Evolutionary conservation across 768 basidiomycete species (phyloP), one percentile per base, ranked within the genome.

Genomic region (Auricularia sp.): DNA sequence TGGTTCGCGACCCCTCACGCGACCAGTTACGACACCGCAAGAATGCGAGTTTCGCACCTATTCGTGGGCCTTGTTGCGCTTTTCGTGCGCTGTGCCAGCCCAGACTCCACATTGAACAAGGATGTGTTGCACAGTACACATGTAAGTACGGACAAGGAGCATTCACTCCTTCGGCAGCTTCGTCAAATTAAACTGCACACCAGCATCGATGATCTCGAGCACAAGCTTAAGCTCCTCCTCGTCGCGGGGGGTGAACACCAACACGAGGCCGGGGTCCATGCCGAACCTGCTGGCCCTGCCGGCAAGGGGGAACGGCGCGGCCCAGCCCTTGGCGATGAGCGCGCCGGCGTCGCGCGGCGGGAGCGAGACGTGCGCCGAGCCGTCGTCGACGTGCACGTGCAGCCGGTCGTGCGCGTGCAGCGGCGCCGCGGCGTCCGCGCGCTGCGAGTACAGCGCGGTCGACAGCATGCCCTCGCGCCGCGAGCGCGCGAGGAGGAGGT

Each of bases 221-320:
- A 65, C 65, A 62, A 62, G 51, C 11, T 24, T 18, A n/a, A 62
- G 61, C 39, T 65, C 65, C 59, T 65, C 65, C 13, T 21, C 61
- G 33, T 65, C 65, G 18, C 65, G 39, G 4, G 65, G 65, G 16
- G 65, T 62, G 33, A 59, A 65, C 18, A 65, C 13, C 42, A 65
- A 3, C 24, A 65, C 59, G 63, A 45, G 61, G 45, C 14, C 59
- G 10, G 47, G 36, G 8, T 44, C 62, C n/a, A 35, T 35, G n/a
- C 59, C 39, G 51, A 35, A 24, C 24, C 14, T 11, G 14, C 10
- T 56, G 10, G n/a, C 21, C 8, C 11, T 16, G 7, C 61, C 61
- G n/a, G 65, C 59, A 1, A 65, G 65, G n/a, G 36, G 13, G 54
- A 62, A 61, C 35, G 29, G 11, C 29, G 56, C 33, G 6, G 61